A percentile compares a stretch with the other conserved stretches of the same genome.
These are phyloP conservation scores for Umbelopsis sp. DNA, from an alignment of 371 early-diverging fungal genomes.

Conservation along the genomic window DNA sequence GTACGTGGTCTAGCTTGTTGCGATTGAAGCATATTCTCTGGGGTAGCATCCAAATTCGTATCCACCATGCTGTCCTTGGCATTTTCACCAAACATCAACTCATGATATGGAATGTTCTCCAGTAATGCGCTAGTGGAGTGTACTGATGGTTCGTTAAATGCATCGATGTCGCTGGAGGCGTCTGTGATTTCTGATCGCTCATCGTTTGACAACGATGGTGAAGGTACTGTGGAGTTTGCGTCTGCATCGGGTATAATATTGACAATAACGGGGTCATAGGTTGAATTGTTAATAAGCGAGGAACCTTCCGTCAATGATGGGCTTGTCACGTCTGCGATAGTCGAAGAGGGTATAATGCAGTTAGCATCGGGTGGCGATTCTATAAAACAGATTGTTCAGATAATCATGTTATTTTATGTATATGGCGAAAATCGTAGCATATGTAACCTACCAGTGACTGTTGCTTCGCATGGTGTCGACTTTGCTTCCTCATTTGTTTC, in stretches of 20 bases:
- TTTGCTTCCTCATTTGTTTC: not conserved
- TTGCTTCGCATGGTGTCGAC: not conserved
- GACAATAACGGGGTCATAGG: not conserved
- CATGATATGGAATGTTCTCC: not conserved
- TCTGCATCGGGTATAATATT: not conserved
- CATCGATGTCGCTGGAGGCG: not conserved
- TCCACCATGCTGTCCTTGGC: not conserved
- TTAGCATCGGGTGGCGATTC: not conserved
- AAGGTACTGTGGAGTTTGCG: not conserved
- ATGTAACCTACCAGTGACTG: too few species aligned
- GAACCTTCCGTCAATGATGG: not conserved
- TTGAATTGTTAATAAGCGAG: not conserved
- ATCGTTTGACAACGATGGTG: not conserved
- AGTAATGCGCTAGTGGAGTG: not conserved
- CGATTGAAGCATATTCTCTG: slow-evolving; percentile 3
- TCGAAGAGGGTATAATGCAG: not conserved
- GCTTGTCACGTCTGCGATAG: not conserved
- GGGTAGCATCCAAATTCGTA: not conserved
- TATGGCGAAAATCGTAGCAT: too few species aligned
- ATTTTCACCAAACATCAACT: not conserved
- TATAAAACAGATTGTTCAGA: not conserved
- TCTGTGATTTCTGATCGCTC: slow-evolving; percentile 1
- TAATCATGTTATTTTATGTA: too few species aligned
- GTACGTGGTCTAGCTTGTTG: slow-evolving; percentile 1
- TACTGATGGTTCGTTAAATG: not conserved